A percentile compares a stretch with the other conserved stretches of the same genome.
These are phyloP conservation scores for Debaryomyces singareniensis DNA, from an alignment of 1,139 yeast species.

Conservation along the genomic window DNA sequence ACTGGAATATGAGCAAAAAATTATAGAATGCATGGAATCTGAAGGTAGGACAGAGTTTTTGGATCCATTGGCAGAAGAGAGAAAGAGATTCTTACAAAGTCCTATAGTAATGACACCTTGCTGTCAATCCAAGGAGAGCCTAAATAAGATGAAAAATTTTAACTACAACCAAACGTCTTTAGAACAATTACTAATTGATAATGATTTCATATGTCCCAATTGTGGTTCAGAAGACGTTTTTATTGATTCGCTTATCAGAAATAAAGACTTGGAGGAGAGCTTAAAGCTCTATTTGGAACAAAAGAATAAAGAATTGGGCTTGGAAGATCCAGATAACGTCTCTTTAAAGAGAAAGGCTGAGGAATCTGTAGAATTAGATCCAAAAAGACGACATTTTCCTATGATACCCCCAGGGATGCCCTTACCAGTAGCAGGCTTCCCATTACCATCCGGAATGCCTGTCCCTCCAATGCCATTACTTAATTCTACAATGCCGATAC, in stretches of 20 bases:
- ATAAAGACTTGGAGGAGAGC: conserved; percentile 50
- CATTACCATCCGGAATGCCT: conserved; percentile 7
- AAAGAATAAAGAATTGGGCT: conserved; percentile 34
- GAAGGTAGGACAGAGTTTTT: conserved; percentile 40
- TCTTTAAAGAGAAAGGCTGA: conserved; percentile 20
- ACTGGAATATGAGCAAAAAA: conserved; percentile 32
- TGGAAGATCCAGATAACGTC: conserved; percentile 26
- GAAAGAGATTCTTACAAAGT: conserved; percentile 52
- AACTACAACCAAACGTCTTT: conserved; percentile 38
- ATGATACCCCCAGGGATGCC: conserved; percentile 12
- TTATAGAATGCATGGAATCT: conserved; percentile 27
- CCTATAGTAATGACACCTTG: conserved; percentile 85
- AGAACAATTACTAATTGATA: conserved; percentile 70
- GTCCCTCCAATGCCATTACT: conserved; percentile 18
- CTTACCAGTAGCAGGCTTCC: conserved; percentile 10
- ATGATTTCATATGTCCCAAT: conserved; percentile 87
- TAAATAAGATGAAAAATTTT: conserved; percentile 43
- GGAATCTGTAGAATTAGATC: conserved; percentile 13
- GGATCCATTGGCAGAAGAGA: conserved; percentile 60
- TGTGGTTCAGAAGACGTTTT: conserved; percentile 71
- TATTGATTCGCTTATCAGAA: conserved; percentile 63
- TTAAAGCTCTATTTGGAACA: conserved; percentile 47
- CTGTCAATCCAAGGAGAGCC: conserved; percentile 52
- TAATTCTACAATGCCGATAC: conserved; percentile 18
- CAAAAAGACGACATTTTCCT: conserved; percentile 24